Evolutionary conservation across 2,329 filamentous ascomycete genomes (phyloP).

Genomic region (Sporothrix dimorphospora): DNA sequence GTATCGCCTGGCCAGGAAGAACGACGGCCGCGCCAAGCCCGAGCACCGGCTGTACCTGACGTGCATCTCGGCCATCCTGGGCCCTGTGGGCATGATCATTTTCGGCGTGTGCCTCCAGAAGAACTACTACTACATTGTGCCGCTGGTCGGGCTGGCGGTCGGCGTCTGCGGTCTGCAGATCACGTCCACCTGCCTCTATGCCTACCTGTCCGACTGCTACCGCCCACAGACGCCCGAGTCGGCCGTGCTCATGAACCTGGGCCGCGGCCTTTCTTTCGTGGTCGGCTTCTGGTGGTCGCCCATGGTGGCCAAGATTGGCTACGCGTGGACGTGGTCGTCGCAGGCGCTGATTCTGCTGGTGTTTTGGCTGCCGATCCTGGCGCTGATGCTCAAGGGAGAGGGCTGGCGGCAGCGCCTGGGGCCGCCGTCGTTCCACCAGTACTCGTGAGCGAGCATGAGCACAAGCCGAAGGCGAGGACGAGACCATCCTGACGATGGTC

Average conservation of each 20-base stretch:
- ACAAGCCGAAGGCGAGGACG: background rate
- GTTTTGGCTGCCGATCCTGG: conserved; percentile 30
- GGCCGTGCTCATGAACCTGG: conserved; percentile 32
- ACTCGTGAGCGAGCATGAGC: background rate
- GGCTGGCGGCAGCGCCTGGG: conserved; percentile 29
- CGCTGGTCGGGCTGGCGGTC: conserved; percentile 26
- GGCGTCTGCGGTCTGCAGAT: conserved; percentile 32
- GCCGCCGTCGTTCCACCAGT: conserved; percentile 29
- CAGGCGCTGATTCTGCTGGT: conserved; percentile 30
- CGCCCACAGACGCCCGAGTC: conserved; percentile 33
- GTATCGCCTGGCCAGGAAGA: conserved; percentile 19
- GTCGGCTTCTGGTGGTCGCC: conserved; percentile 31
- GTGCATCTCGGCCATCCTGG: conserved; percentile 27
- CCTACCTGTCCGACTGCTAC: conserved; percentile 32
- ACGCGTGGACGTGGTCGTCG: conserved; percentile 31
- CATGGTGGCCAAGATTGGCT: conserved; percentile 30
- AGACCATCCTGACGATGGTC: background rate
- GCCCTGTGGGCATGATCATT: conserved; percentile 31
- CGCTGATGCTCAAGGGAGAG: conserved; percentile 29
- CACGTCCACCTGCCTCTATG: conserved; percentile 32
- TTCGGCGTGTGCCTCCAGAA: conserved; percentile 30
- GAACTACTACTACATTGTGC: conserved; percentile 22
- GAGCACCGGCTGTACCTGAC: conserved; percentile 32
- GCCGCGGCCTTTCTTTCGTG: conserved; percentile 30
- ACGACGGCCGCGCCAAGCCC: conserved; percentile 27